Evolutionary conservation across 2,329 filamentous ascomycete genomes (phyloP), one percentile per base, ranked within the genome.

Genomic region (Cytospora leucostoma): DNA sequence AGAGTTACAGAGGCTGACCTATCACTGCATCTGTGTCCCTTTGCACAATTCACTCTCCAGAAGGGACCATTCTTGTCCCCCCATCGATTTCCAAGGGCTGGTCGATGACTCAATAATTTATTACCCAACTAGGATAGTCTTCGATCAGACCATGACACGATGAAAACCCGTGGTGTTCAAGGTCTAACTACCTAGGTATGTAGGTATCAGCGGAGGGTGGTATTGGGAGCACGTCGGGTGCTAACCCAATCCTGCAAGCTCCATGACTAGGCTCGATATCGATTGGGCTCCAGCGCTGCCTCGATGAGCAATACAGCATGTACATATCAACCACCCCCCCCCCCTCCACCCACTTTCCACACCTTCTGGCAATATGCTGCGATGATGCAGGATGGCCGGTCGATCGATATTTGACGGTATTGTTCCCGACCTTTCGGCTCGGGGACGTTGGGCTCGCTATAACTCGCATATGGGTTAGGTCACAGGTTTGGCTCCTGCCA

Each of bases 161-260:
- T 52, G 51, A 52, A 40, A n/a, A 32, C 32, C 8, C 15, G 15
- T 49, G 11, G 33, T 6, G 33, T 21, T 21, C 11, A n/a, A n/a
- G n/a, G n/a, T n/a, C n/a, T n/a, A n/a, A n/a, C n/a, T n/a, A n/a
- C n/a, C n/a, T n/a, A n/a, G n/a, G n/a, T n/a, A 32, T 15, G 6
- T 58, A 19, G 32, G n/a, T 50, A 53, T n/a, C 33, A 34, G 27
- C n/a, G 49, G 53, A 56, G 49, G 58, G 37, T 64, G 37, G 62
- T 50, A 61, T 61, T 56, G 62, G 58, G 52, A 64, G 38, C 58
- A 56, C 17, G 38, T 51, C 55, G 47, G 51, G 62, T 38, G 57
- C 58, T 49, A 61, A 61, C 10, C 49, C 32, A 60, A 7, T 17
- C 35, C 37, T 19, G 53, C 58, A 35, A 58, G 37, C 27, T 27